phyloP scores from a whole-genome alignment of 208 protist species.

The Herpetomonas muscarum region DNA sequence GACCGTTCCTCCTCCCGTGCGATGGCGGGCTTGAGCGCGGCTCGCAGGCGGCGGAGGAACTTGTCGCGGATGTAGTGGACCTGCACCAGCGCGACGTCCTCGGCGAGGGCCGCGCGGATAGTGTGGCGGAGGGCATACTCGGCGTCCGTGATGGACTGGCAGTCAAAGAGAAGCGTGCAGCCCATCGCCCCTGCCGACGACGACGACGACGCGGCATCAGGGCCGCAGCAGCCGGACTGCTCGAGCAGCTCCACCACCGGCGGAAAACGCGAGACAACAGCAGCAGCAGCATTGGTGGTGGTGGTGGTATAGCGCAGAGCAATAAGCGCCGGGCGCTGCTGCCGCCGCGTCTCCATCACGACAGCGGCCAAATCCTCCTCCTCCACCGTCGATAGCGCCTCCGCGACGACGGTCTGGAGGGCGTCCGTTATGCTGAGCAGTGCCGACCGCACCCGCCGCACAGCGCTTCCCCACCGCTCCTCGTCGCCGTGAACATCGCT shows the following conservation, averaged over 20 bases:
- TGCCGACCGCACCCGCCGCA: conserved; percentile 23
- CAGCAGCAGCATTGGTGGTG: no score
- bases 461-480: conserved; percentile 13
- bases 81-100: conserved; percentile 53
- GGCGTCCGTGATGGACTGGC: conserved; percentile 35
- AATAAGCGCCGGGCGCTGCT: conserved; percentile 10
- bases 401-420: conserved; percentile 17
- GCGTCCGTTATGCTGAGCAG: conserved; percentile 26
- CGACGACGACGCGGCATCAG: not conserved
- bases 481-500: conserved; percentile 13
- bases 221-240: conserved; percentile 17
- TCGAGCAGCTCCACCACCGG: conserved; percentile 24
- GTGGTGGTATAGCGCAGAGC: no score
- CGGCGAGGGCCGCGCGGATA: conserved; percentile 33
- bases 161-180: conserved; percentile 49
- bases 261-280: no score
- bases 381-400: conserved; percentile 22
- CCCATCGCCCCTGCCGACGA: not conserved
- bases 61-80: conserved; percentile 58
- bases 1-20: conserved; percentile 9
- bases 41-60: conserved; percentile 29
- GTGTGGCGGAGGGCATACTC: conserved; percentile 25
- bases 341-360: conserved; percentile 17
- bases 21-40: conserved; percentile 6
- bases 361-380: conserved; percentile 28